Conservation (phyloP, 371 early-diverging fungal genomes). For the Coemansia sp. region DNA sequence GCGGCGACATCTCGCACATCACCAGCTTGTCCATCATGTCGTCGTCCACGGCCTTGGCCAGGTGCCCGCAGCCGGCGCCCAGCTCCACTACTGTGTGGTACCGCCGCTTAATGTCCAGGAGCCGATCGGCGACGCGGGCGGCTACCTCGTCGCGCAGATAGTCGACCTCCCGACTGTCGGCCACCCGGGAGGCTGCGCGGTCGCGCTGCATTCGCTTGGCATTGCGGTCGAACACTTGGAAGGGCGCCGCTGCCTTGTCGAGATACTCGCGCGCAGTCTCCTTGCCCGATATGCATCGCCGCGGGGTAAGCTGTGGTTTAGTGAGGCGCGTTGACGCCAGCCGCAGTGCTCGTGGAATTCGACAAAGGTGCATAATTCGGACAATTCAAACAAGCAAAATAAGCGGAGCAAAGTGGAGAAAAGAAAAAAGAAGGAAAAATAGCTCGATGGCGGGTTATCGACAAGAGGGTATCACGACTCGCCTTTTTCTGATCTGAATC, state of each 20-base stretch:
- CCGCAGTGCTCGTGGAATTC: background rate
- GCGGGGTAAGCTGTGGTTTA: background rate
- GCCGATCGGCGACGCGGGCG: slow-evolving; percentile 79
- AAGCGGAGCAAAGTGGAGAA: too few species aligned
- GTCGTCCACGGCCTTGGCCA: slow-evolving; percentile 74
- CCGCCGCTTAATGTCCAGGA: slow-evolving; percentile 85
- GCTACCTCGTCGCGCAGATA: slow-evolving; percentile 93
- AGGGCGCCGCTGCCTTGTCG: slow-evolving; percentile 52
- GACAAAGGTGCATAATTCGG: background rate
- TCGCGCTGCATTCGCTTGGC: slow-evolving; percentile 77
- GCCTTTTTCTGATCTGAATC: too few species aligned
- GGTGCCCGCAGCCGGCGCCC: slow-evolving; percentile 87
- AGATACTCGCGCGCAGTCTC: slow-evolving; percentile 43
- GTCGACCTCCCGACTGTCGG: slow-evolving; percentile 74
- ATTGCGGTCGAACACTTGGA: slow-evolving; percentile 74
- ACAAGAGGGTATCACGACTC: too few species aligned
- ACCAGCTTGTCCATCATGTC: slow-evolving; percentile 79
- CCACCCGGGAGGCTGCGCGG: slow-evolving; percentile 66
- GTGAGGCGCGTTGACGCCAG: background rate
- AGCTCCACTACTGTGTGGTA: slow-evolving; percentile 85
- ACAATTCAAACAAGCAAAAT: background rate
- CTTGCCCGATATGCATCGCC: slow-evolving; percentile 19
- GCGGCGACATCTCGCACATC: slow-evolving; percentile 79
- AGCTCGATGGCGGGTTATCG: too few species aligned
- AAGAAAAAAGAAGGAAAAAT: too few species aligned